Evolutionary conservation across 352 stramenopile species (phyloP), one percentile per base, ranked within the genome.

Genomic region (Phytophthora podocarpi): DNA sequence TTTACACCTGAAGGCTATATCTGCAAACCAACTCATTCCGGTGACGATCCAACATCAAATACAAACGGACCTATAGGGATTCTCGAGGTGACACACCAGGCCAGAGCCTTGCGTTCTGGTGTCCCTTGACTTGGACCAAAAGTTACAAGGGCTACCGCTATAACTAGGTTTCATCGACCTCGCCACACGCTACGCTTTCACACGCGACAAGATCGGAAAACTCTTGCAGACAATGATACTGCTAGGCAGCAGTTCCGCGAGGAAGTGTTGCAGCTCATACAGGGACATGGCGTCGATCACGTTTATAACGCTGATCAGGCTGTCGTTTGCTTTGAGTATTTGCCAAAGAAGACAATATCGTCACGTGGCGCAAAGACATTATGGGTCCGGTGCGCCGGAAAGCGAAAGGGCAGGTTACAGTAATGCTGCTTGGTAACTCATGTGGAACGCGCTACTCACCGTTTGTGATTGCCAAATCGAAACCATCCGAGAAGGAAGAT

Each of bases 241-340:
- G 32, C 24, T 0, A 32, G 39, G 1, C 9, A 21, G 2, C 12
- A 30, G 10, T 66, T 69, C 36, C 12, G 23, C 3, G 11, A 5
- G 8, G n/a, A 63, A 15, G 45, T 62, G n/a, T 6, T 45, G 20
- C 3, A 32, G 6, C 21, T 30, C 10, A 67, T 71, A 40, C 9
- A 30, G 0, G 1, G 68, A 20, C 11, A 54, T 4, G 48, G 41
- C 12, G 64, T 75, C 1, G 28, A 56, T 21, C 36, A 13, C 15
- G 40, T 72, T 1, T 74, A 56, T 48, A 80, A 74, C 39, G 71
- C 64, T 0, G 47, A 80, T 69, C 57, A 71, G 49, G 71, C 58
- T 8, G 57, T 46, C 2, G 42, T 71, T 0, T 64, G 55, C 34
- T 70, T 78, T 41, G 54, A 80, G 31, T 80, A 76, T 39, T 28